Conservation (phyloP, 2,329 filamentous ascomycete genomes). For the Exophiala calicioides region DNA sequence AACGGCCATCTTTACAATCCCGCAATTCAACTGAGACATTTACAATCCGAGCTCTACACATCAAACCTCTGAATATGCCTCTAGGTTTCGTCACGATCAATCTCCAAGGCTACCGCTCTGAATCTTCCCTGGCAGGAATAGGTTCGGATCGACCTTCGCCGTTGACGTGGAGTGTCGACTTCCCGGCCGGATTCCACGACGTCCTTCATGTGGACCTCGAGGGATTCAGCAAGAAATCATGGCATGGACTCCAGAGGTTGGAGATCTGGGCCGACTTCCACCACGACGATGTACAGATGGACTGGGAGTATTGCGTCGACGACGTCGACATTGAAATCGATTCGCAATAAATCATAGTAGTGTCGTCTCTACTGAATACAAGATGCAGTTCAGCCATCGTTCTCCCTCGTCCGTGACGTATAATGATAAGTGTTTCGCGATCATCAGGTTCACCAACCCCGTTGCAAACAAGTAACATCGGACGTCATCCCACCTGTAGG, state of each 20-base stretch:
- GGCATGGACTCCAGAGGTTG: conserved; percentile 26
- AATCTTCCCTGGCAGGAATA: neutral
- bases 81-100: conserved; percentile 19
- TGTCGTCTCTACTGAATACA: too few relatives aligned
- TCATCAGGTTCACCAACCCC: too few relatives aligned
- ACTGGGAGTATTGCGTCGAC: conserved; percentile 36
- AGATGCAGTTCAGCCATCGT: neutral
- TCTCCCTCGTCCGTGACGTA: neutral
- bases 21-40: conserved; percentile 21
- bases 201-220: conserved; percentile 28
- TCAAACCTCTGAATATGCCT: conserved; percentile 33
- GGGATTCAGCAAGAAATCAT: conserved; percentile 25
- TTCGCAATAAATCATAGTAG: neutral
- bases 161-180: conserved; percentile 33
- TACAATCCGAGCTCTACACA: conserved; percentile 23
- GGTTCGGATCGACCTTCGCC: too few relatives aligned
- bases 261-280: conserved; percentile 33
- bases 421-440: too few relatives aligned
- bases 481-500: too few relatives aligned
- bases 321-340: conserved; percentile 26
- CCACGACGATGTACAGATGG: conserved; percentile 20
- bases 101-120: conserved; percentile 23
- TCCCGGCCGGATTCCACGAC: conserved; percentile 31
- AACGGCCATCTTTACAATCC: conserved; percentile 15
- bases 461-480: too few relatives aligned